Evolutionary conservation across 805 yeast species (phyloP), one percentile per base, ranked within the genome.

Genomic region (Zygosaccharomyces gambellarensis): DNA sequence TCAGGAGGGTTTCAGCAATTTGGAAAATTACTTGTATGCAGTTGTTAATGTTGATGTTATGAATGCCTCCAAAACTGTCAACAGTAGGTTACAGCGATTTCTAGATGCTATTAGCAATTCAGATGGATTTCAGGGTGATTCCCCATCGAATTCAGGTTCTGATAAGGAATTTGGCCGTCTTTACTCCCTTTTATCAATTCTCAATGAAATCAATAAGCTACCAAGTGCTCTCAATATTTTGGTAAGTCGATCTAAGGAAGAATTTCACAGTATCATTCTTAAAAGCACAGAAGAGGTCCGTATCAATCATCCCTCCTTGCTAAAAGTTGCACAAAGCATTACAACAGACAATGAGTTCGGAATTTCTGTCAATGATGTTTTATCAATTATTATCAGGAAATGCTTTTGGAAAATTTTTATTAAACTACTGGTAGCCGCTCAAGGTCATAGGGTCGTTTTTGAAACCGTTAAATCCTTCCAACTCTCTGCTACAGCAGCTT

Each of bases 341-440:
- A 29, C 54, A 1, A 52, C 43, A 10, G 57, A 54, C 8, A 43
- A 55, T 17, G 68, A 65, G 32, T 64, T 70, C 53, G 76, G 74
- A 5, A 51, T 68, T 2, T 57, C 71, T 7, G 59, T 71, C 46
- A 74, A 76, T 50, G 84, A 81, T 50, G 71, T 75, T 9, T 65
- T 79, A 10, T 77, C 82, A 0, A 64, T 76, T 0, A 75, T 87
- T 0, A 68, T 90, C 29, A 80, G 83, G 54, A 89, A 87, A 53
- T 74, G 89, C 36, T 85, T 86, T 54, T 80, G 86, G 65, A 74
- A 81, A 7, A 73, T 88, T n/a, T 89, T 85, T 59, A 71, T 80
- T 27, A 82, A 81, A 62, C 65, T 81, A 46, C 67, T 83, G 36
- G 74, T 81, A 22, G 80, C 86, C 4, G 66, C 88, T 17, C 94